Percentiles rank a stretch among this genome's conserved stretches.
These are phyloP conservation scores for Rosa persica DNA, from an alignment of 306 rosid species.

Conservation along the genomic window DNA sequence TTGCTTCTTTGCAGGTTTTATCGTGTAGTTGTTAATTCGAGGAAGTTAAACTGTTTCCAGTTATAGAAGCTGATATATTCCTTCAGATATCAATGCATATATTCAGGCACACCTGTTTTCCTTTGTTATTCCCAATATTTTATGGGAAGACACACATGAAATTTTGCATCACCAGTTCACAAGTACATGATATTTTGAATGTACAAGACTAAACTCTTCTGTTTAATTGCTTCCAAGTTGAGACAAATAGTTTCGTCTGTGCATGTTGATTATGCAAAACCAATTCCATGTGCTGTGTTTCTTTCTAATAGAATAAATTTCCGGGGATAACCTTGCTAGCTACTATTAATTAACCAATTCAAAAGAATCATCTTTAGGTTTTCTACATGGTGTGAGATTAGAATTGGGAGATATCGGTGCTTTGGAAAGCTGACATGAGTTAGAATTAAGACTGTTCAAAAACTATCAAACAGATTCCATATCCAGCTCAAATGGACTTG, in stretches of 20 bases:
- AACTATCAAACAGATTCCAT: neutral
- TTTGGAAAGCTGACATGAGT: neutral
- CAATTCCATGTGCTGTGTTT: neutral
- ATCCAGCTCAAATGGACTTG: neutral
- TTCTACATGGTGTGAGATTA: neutral
- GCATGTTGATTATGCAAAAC: neutral
- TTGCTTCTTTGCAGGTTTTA: neutral
- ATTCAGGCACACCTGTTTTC: neutral
- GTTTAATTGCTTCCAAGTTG: neutral
- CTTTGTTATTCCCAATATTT: neutral
- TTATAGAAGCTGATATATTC: neutral
- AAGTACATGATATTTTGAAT: neutral
- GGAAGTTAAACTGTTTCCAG: neutral
- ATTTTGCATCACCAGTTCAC: neutral
- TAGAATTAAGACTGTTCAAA: neutral
- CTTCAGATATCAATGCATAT: neutral
- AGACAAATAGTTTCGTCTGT: neutral
- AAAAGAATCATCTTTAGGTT: neutral
- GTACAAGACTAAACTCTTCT: neutral
- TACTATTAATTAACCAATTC: neutral
- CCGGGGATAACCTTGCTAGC: neutral
- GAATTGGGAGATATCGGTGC: neutral
- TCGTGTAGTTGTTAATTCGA: too few relatives aligned
- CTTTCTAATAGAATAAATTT: neutral
- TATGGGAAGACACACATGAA: neutral